Base-by-base conservation (phyloP, 306 rosid species). In the Lathyrus tuberosus region DNA sequence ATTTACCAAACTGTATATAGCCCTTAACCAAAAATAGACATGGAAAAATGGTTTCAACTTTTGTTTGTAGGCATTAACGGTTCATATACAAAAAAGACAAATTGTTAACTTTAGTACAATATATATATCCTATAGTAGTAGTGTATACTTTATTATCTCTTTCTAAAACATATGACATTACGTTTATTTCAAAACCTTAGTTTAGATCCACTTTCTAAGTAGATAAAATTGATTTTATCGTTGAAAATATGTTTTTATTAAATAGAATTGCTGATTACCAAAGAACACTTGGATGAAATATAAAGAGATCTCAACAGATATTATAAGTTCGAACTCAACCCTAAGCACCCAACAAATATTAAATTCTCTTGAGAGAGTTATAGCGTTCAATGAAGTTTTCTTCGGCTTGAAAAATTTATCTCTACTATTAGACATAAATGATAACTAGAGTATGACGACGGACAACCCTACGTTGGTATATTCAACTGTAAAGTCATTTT, bases 1-100 rank as follows among this genome's bases (percentile, higher is more conserved):
- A 57, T 46, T 47, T 44, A 62, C 72, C 75, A 40, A 57, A 64
- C 28, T 68, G 26, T 68, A n/a, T 73, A 76, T 73, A 76, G 71
- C 63, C 51, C 72, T 70, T 73, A 49, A 6, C 80, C 71, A 44
- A 54, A 64, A 53, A 41, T 67, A 69, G 58, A 24, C 37, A 37
- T 31, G 13, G 15, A 43, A 42, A 42, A 53, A 57, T 37, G 28
- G 53, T 57, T 67, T 72, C 5, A 63, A 63, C 72, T 62, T 73
- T 81, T 68, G 11, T 42, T 67, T 49, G 5, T 46, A 62, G 54
- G 65, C 63, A 67, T 48, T 42, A 57, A 65, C 42, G 73, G 69
- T 53, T 68, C 79, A 63, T 49, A 54, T 20, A 42, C 18, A 54
- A 28, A 57, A 57, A 16, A 72, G 57, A 67, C 66, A 67, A 71